Percentiles rank a stretch among this genome's conserved stretches.
phyloP scores from a whole-genome alignment of 176 grass and related monocot genomes.

The Avena sativa region DNA sequence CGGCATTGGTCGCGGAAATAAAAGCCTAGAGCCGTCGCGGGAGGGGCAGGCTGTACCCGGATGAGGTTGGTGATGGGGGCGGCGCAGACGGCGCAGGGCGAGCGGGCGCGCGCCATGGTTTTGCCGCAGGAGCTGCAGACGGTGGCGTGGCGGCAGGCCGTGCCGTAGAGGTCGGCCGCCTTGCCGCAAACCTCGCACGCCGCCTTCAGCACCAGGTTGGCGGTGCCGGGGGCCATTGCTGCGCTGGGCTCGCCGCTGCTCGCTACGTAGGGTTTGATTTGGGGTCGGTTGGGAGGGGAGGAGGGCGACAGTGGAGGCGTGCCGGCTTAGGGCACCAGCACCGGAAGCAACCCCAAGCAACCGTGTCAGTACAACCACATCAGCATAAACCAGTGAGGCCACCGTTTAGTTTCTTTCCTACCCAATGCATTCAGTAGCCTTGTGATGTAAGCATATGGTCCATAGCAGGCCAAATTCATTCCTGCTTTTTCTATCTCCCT shows the following conservation, averaged over 20 bases:
- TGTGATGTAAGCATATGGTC: no score
- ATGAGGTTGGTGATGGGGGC: conserved; percentile 70
- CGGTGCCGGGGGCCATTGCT: conserved; percentile 18
- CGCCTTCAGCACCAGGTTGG: conserved; percentile 64
- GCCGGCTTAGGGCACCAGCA: no score
- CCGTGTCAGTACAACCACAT: no score
- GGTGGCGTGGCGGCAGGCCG: conserved; percentile 73
- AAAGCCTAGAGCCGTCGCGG: neutral
- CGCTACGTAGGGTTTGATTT: conserved; percentile 45
- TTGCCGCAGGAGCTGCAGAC: conserved; percentile 70
- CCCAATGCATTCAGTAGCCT: no score
- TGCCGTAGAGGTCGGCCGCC: conserved; percentile 64
- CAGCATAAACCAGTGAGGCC: no score
- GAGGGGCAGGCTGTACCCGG: conserved; percentile 43
- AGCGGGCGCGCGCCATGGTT: conserved; percentile 51
- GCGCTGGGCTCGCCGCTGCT: neutral
- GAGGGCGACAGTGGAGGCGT: neutral
- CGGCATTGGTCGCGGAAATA: neutral
- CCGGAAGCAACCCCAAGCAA: no score
- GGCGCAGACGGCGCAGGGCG: conserved; percentile 57
- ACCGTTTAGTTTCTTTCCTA: no score
- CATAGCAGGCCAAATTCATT: no score
- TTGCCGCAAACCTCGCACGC: conserved; percentile 64
- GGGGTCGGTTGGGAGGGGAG: neutral
- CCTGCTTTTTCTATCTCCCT: no score